Base-by-base conservation (phyloP, 139 green algal species). In the Chlamydomonas schloesseri region DNA sequence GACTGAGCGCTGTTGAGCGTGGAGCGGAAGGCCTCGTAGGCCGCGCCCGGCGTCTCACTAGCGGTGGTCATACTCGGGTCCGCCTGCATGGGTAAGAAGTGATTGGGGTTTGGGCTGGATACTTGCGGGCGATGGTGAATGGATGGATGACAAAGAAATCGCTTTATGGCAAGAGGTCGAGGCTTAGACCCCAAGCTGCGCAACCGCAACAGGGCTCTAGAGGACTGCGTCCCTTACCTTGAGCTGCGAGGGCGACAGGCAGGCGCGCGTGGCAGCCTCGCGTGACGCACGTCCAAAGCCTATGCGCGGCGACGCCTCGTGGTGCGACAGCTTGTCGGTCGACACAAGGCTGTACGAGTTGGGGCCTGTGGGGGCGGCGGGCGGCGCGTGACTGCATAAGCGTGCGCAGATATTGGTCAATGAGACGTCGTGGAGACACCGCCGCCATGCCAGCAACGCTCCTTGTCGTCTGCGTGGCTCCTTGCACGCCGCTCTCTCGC, bases 261-360 rank as follows among this genome's bases (percentile, higher is more conserved):
- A 36, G 28, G 33, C 37, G 6, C 62, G 60, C 0, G 77, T 65
- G 6, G 77, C 77, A 3, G 60, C 28, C 77, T 83, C 77, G 8
- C 77, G 60, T 11, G 77, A 65, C 2, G 77, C 77, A 2, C 77
- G 58, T 0, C 79, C 79, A 20, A 85, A 85, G 31, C 42, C 46
- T n/a, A 58, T 34, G 15, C 18, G 47, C 13, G 79, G 79, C 24
- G 67, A 14, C 9, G 46, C 3, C 23, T 46, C 65, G 64, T 75
- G 79, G 21, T 85, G 65, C 0, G 79, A 85, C 29, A 65, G n/a
- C 62, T 55, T 60, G 6, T 71, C 60, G 20, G 62, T 3, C 24
- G 36, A 29, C 14, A 83, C 50, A 29, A 83, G 77, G 8, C 37
- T 42, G 42, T 83, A 83, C 14, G 77, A 58, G 77, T 83, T 42